A percentile compares a stretch with the other conserved stretches of the same genome.
Evolutionary conservation across 169 alveolate genomes (phyloP).

Genomic region (Babesia microti): DNA sequence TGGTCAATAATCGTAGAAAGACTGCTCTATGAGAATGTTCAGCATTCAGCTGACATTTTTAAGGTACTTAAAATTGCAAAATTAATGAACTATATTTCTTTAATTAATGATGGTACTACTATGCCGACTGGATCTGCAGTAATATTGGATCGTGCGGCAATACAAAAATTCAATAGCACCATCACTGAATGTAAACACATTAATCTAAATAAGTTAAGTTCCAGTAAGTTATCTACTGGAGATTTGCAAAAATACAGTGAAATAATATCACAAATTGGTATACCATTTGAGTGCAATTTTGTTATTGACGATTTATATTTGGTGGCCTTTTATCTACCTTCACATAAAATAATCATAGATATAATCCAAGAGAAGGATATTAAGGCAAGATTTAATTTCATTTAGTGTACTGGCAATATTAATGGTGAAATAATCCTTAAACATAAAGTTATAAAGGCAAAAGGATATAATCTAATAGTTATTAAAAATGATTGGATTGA

Average conservation of each 20-base stretch:
- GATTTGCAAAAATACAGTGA: no score
- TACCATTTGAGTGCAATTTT: neutral
- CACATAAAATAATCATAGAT: neutral
- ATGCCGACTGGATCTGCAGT: no score
- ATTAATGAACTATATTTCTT: slow-evolving; percentile 6
- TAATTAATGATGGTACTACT: neutral
- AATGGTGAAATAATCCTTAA: slow-evolving; percentile 6
- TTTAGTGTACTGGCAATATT: slow-evolving; percentile 28
- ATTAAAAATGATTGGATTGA: no score
- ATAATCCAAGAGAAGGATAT: neutral
- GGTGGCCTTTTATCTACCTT: neutral
- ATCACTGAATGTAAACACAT: no score
- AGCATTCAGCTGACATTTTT: slow-evolving; percentile 15
- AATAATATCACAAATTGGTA: slow-evolving; percentile 6
- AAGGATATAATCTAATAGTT: slow-evolving; percentile 1
- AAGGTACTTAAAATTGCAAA: slow-evolving; percentile 33
- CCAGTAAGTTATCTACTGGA: no score
- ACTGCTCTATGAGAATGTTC: slow-evolving; percentile 22
- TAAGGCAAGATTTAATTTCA: slow-evolving; percentile 2
- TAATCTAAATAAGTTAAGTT: no score
- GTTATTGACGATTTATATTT: neutral
- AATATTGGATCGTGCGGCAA: no score
- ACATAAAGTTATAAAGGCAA: neutral
- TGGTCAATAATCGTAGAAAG: slow-evolving; percentile 37
- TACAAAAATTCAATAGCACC: no score